phyloP scores from a whole-genome alignment of 768 basidiomycete genomes.

The Tricholoma matsutake region DNA sequence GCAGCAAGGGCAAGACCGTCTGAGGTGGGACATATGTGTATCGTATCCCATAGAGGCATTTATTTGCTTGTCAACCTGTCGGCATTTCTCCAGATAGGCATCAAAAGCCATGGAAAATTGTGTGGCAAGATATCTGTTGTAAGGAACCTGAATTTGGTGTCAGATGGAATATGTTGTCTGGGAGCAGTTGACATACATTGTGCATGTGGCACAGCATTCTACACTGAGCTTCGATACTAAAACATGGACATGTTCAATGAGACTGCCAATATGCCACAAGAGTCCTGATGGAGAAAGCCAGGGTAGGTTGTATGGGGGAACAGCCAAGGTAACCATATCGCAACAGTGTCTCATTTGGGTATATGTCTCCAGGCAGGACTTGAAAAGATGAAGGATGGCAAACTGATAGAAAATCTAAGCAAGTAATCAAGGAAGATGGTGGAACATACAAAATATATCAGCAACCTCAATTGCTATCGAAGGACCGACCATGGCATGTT shows the following conservation, averaged over 20 bases:
- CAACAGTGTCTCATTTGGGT: constrained; percentile 5
- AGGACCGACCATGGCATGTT: neutral
- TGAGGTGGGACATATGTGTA: neutral
- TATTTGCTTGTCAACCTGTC: neutral
- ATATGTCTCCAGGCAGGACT: neutral
- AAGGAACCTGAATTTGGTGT: neutral
- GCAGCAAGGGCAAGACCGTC: constrained; percentile 16
- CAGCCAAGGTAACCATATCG: constrained; percentile 9
- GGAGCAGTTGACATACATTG: constrained; percentile 1
- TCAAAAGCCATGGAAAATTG: neutral
- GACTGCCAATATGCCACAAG: constrained; percentile 6
- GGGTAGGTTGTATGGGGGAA: constrained; percentile 6
- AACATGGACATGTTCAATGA: constrained; percentile 7
- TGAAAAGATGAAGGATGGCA: neutral
- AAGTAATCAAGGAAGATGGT: neutral
- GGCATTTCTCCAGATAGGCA: neutral
- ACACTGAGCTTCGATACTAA: constrained; percentile 8
- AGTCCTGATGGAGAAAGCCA: constrained; percentile 5
- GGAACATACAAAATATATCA: no score
- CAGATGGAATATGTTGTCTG: neutral
- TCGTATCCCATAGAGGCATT: neutral
- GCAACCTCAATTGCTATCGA: neutral
- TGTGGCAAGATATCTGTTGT: neutral
- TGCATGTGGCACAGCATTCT: constrained; percentile 12
- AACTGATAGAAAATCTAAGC: neutral